A percentile compares a stretch with the other conserved stretches of the same genome.
Evolutionary conservation across 257 asterid species (phyloP).

Genomic region (Datura wrightii): DNA sequence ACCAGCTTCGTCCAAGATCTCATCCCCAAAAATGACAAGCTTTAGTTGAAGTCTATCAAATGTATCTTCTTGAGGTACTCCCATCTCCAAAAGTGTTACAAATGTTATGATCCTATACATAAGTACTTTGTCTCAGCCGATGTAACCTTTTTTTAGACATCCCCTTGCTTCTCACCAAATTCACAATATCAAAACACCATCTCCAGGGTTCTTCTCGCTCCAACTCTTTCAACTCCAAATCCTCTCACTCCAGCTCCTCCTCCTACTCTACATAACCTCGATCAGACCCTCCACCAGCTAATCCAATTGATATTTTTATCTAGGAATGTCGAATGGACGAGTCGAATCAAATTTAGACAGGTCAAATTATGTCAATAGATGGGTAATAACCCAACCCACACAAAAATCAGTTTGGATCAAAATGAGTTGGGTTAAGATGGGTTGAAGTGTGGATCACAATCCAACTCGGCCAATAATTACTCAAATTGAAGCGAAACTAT

Average conservation of each 20-base stretch:
- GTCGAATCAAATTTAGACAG: not conserved
- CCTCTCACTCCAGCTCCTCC: not conserved
- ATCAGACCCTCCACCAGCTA: not conserved
- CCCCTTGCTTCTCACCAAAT: not conserved
- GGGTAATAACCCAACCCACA: constrained; percentile 8
- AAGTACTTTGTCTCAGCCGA: not conserved
- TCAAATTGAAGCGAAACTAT: constrained; percentile 5
- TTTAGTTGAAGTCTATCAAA: not conserved
- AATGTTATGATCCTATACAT: not conserved
- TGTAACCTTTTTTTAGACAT: not conserved
- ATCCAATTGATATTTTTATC: not conserved
- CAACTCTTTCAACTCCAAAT: constrained; percentile 6
- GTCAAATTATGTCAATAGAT: not conserved
- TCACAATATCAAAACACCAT: constrained; percentile 7
- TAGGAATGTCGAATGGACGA: not conserved
- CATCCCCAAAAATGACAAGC: not conserved
- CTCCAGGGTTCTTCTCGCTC: not conserved
- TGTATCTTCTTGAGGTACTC: constrained; percentile 8
- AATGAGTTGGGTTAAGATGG: not conserved
- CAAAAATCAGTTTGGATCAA: not conserved
- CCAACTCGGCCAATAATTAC: not conserved
- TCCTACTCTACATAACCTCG: not conserved
- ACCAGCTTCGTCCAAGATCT: not conserved
- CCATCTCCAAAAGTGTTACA: not conserved
- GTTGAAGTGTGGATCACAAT: not conserved